Evolutionary conservation across 805 yeast genomes (phyloP).

Genomic region (Kuraishia cidri): DNA sequence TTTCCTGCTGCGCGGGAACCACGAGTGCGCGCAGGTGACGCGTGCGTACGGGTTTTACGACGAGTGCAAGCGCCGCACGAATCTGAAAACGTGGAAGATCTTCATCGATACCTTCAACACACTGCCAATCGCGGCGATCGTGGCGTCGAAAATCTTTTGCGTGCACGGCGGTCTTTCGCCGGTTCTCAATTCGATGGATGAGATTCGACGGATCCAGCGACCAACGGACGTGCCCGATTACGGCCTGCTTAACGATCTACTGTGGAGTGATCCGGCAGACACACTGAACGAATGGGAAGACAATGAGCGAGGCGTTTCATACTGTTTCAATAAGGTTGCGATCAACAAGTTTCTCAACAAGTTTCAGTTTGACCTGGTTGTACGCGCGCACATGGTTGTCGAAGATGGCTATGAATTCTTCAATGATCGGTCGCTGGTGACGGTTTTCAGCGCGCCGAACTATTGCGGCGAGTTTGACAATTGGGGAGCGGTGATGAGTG

Average conservation of each 20-base stretch:
- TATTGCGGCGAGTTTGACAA: constrained; percentile 83
- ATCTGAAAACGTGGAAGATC: constrained; percentile 86
- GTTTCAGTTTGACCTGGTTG: constrained; percentile 73
- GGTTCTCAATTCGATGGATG: constrained; percentile 63
- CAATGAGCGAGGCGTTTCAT: constrained; percentile 77
- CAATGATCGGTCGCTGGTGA: constrained; percentile 62
- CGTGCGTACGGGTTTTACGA: constrained; percentile 96
- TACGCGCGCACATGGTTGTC: constrained; percentile 85
- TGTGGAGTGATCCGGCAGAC: constrained; percentile 85
- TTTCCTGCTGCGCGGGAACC: constrained; percentile 88
- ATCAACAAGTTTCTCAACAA: constrained; percentile 68
- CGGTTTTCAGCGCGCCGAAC: constrained; percentile 70
- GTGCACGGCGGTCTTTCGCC: constrained; percentile 84
- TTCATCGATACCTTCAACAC: constrained; percentile 95
- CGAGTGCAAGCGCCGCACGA: constrained; percentile 92
- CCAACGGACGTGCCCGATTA: constrained; percentile 86
- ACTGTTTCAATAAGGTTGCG: constrained; percentile 72
- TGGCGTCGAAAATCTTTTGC: constrained; percentile 90
- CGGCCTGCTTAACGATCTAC: constrained; percentile 66
- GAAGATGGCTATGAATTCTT: constrained; percentile 76
- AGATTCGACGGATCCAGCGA: constrained; percentile 63
- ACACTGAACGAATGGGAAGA: constrained; percentile 82
- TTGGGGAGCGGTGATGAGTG: constrained; percentile 99
- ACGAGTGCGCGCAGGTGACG: constrained; percentile 95
- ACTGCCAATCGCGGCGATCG: constrained; percentile 90